Evolutionary conservation across 352 stramenopile genomes (phyloP).

Genomic region (Globisporangium yorkense): DNA sequence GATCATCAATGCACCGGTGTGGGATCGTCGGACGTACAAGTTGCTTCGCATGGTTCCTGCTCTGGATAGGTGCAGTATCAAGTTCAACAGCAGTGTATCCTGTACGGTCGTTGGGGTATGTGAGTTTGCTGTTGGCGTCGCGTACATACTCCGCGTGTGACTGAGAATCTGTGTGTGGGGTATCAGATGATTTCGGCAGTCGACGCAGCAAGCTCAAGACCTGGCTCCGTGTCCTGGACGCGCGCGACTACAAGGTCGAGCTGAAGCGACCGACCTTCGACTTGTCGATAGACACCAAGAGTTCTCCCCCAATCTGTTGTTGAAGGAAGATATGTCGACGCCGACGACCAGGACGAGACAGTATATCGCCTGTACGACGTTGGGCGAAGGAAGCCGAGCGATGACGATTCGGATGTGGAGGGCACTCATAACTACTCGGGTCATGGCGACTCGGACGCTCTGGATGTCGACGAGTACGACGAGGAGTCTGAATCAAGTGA

Average conservation of each 20-base stretch:
- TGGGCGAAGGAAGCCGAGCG: constrained; percentile 71
- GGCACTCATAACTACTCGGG: no score
- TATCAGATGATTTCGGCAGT: constrained; percentile 38
- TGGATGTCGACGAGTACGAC: constrained; percentile 80
- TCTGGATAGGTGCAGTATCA: constrained; percentile 80
- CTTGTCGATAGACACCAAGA: constrained; percentile 55
- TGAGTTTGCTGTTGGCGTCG: constrained; percentile 7
- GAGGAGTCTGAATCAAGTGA: constrained; percentile 47
- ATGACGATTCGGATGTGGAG: constrained; percentile 87
- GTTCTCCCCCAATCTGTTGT: constrained; percentile 62
- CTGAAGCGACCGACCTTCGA: constrained; percentile 75
- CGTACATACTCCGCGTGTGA: background rate
- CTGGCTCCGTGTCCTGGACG: constrained; percentile 81
- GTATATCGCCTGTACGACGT: constrained; percentile 86
- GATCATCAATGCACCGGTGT: constrained; percentile 87
- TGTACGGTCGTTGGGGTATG: constrained; percentile 70
- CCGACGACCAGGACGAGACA: constrained; percentile 61
- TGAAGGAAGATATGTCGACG: constrained; percentile 68
- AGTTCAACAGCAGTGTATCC: constrained; percentile 60
- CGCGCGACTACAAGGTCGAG: constrained; percentile 80
- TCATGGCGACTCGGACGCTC: constrained; percentile 59
- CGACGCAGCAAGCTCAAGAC: constrained; percentile 69
- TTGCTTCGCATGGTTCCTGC: constrained; percentile 81
- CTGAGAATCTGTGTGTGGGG: background rate
- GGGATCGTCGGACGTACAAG: constrained; percentile 83